phyloP scores from a whole-genome alignment of 2,329 filamentous ascomycete genomes.

The Fusarium burgessii region DNA sequence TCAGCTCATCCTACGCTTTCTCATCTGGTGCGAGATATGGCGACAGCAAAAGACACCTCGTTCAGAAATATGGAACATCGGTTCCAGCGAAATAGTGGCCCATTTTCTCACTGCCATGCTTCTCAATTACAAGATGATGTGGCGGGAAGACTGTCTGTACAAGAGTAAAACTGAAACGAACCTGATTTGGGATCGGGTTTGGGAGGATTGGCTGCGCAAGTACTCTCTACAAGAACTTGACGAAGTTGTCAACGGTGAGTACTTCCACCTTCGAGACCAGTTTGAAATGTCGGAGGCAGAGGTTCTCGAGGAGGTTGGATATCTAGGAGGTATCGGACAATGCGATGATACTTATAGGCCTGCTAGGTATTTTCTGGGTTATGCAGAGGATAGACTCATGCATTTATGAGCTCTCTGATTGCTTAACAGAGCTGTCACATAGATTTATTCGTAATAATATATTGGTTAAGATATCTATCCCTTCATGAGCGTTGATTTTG shows the following conservation, averaged over 20 bases:
- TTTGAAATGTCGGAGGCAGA: constrained; percentile 36
- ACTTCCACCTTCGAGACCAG: constrained; percentile 33
- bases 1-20: constrained; percentile 41
- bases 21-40: constrained; percentile 45
- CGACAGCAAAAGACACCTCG: constrained; percentile 39
- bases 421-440: background rate
- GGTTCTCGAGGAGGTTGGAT: constrained; percentile 41
- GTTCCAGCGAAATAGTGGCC: constrained; percentile 13
- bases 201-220: constrained; percentile 48
- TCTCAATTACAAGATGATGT: constrained; percentile 41
- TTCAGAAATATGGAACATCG: constrained; percentile 38
- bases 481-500: too few species aligned
- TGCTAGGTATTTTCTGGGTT: background rate
- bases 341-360: constrained; percentile 20
- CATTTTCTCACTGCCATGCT: constrained; percentile 45
- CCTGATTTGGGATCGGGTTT: constrained; percentile 41
- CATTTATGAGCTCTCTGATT: background rate
- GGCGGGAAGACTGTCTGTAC: constrained; percentile 30
- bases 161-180: constrained; percentile 4
- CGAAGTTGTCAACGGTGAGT: constrained; percentile 2
- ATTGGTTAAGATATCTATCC: too few species aligned
- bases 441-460: too few species aligned
- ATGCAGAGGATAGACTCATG: background rate
- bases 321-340: constrained; percentile 46
- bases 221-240: constrained; percentile 31